These are phyloP conservation scores for Podosphaera xanthii DNA, from an alignment of 2,329 filamentous ascomycete genomes.

Conservation along the genomic window DNA sequence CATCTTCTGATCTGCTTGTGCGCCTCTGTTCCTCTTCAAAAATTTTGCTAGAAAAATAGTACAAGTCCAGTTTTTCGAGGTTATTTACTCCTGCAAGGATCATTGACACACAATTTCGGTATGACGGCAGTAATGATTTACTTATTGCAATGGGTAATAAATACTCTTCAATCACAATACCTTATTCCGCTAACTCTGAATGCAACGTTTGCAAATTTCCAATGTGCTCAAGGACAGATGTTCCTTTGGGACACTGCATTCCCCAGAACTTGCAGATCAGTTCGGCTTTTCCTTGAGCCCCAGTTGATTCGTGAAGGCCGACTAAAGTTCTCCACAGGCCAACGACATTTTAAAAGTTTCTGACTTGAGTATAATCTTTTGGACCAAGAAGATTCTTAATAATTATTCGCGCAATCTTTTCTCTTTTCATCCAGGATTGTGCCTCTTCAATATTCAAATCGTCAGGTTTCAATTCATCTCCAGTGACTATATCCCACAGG, in stretches of 20 bases:
- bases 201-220: background rate
- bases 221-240: too few relatives aligned
- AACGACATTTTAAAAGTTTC: background rate
- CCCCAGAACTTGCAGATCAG: background rate
- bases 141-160: background rate
- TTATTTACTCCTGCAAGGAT: background rate
- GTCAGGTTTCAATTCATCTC: background rate
- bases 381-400: background rate
- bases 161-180: background rate
- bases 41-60: background rate
- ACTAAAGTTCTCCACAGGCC: background rate
- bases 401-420: too few relatives aligned
- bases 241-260: background rate
- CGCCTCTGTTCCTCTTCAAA: background rate
- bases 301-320: background rate
- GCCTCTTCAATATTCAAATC: background rate
- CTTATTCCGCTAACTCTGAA: background rate
- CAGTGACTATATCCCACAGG: background rate
- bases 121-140: background rate
- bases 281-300: background rate
- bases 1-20: background rate
- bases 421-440: too few relatives aligned
- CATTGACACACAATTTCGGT: background rate
- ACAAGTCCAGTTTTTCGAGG: too few relatives aligned
- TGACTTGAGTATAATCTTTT: background rate